phyloP scores from a whole-genome alignment of 2,329 filamentous ascomycete genomes.

The Alternaria sp. region DNA sequence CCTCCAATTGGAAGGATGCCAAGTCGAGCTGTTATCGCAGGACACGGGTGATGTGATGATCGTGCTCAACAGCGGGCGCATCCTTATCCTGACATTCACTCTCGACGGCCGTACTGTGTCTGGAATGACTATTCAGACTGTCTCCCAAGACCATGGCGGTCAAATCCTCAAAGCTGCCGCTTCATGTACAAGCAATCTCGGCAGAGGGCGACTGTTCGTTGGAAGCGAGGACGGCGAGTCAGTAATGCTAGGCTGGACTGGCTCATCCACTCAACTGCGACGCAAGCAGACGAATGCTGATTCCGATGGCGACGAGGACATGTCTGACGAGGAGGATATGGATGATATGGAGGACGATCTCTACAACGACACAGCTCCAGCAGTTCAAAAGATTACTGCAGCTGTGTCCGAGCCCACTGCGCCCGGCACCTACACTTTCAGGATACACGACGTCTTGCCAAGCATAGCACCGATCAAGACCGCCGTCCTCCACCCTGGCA shows the following conservation, averaged over 20 bases:
- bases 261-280: conserved; percentile 61
- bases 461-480: conserved; percentile 82
- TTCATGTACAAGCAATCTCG: conserved; percentile 73
- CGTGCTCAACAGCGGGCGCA: conserved; percentile 74
- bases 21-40: conserved; percentile 75
- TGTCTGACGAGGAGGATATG: conserved; percentile 62
- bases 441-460: conserved; percentile 75
- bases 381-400: conserved; percentile 49
- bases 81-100: conserved; percentile 79
- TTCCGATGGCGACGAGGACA: conserved; percentile 57
- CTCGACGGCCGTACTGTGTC: conserved; percentile 92
- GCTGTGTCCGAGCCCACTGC: conserved; percentile 52
- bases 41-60: conserved; percentile 86
- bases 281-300: conserved; percentile 70
- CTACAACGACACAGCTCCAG: conserved; percentile 64
- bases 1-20: conserved; percentile 80
- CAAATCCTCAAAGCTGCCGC: conserved; percentile 65
- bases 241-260: conserved; percentile 77
- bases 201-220: conserved; percentile 75
- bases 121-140: conserved; percentile 74
- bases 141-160: conserved; percentile 69
- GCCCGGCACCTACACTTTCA: conserved; percentile 72
- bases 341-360: conserved; percentile 66
- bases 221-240: conserved; percentile 87
- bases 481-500: conserved; percentile 66